Evolutionary conservation across 2,329 filamentous ascomycete species (phyloP), one percentile per base, ranked within the genome.

Genomic region (Apiospora malaysiana): DNA sequence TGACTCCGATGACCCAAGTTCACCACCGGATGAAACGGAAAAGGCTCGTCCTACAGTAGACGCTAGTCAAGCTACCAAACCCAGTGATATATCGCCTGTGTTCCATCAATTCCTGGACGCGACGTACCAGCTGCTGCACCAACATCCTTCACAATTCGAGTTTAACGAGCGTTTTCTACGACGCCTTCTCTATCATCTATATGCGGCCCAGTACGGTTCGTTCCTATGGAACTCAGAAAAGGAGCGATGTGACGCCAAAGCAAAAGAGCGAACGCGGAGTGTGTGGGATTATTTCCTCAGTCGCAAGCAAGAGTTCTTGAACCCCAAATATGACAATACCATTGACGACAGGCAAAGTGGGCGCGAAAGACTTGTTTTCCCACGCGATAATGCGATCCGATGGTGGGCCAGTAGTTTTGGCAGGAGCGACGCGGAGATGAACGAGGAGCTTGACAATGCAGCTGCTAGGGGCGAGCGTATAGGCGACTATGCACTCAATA

Each of bases 51-150:
- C 82, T 47, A 80, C 79, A 43, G 82, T 85, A 59, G 88, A 91
- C 70, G 88, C 89, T 43, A 73, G 65, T 74, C 90, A 94, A 75
- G 88, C 91, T 12, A 98, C 94, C 0, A 90, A 91, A 71, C 90
- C 91, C n/a, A 96, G 94, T 75, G 96, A 98, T 83, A 93, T 97
- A 45, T 97, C 94, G 72, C 96, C 96, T 0, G 93, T 99, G 32
- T 99, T 99, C 81, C 96, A 99, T 77, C 96, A 99, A 79, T 99
- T 98, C 81, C 88, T 99, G 12, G 96, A 98, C 78, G 94, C 94
- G 47, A 94, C 94, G 1, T 98, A 96, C 79, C 96, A 99, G 80
- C 86, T 99, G 40, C 83, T 97, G 32, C 87, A 93, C 72, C 96
- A 98, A 79, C 86, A 95, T 76, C 94, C 94, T 0, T 93, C 90